Evolutionary conservation across 2,329 filamentous ascomycete species (phyloP), one percentile per base, ranked within the genome.

Genomic region (Coleophoma cylindrospora): DNA sequence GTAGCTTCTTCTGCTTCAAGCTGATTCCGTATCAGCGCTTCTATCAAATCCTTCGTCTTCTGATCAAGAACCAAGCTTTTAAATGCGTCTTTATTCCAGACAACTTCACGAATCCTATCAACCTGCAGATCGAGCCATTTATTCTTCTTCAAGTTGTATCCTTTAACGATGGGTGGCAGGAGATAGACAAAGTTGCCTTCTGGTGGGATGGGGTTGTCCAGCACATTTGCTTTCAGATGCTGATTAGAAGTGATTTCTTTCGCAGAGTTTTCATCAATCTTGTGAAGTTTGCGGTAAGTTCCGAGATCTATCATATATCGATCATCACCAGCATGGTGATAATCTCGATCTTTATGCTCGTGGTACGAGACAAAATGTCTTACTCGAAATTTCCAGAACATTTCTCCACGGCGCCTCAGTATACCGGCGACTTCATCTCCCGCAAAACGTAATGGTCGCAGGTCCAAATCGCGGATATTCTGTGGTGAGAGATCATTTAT

Each of bases 21-120:
- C 54, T 75, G 71, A 53, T 67, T 71, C 50, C 71, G 68, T 3
- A 75, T 70, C 53, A 75, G 73, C 2, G 73, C 74, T 19, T 72
- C 59, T 1, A 76, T 66, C 7, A 75, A 55, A n/a, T 73, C 69
- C 55, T 75, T 76, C 19, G 73, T 70, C 50, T 72, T 63, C 12
- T 70, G 64, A 44, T 73, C 67, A 52, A 74, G 71, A 3, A 76
- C 73, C 8, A 75, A 65, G 36, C 73, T 68, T 3, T 70, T 66
- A 52, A 68, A 76, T 0, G 73, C 72, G 9, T 66, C 55, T 47
- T 67, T 65, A 54, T 75, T 74, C 73, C 72, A 55, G 13, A 9
- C 19, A 10, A 54, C 43, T 2, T 21, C 15, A 11, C 19, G 27
- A 11, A 54, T 49, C 8, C 17, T 22, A 14, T 45, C 44, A n/a